phyloP scores from a whole-genome alignment of 2,329 filamentous ascomycete genomes.

The Myriosclerotinia scirpicola region DNA sequence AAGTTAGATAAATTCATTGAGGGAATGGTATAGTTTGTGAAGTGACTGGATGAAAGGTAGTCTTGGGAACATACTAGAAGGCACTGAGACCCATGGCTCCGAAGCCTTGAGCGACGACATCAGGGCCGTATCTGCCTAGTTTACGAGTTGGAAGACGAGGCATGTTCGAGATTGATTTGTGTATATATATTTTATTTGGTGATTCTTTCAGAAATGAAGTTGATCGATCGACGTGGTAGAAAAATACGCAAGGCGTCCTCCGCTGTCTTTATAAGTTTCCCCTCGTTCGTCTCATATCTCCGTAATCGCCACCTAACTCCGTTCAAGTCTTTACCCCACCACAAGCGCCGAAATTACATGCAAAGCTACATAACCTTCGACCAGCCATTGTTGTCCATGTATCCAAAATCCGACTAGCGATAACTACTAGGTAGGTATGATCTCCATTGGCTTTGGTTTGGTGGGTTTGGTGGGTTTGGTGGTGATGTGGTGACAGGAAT shows the following conservation, averaged over 20 bases:
- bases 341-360: neutral
- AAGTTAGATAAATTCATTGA: slow-evolving; percentile 17
- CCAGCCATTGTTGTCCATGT: slow-evolving; percentile 8
- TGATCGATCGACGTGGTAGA: neutral
- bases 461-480: slow-evolving; percentile 9
- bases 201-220: neutral
- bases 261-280: slow-evolving; percentile 7
- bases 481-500: slow-evolving; percentile 16
- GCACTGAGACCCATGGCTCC: slow-evolving; percentile 33
- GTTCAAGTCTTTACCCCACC: slow-evolving; percentile 1
- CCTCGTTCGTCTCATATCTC: slow-evolving; percentile 9
- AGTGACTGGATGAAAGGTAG: too few species aligned
- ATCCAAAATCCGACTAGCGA: neutral
- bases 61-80: slow-evolving; percentile 16
- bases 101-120: slow-evolving; percentile 35
- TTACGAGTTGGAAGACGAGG: slow-evolving; percentile 34
- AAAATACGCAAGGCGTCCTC: neutral
- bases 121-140: slow-evolving; percentile 35
- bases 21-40: neutral
- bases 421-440: neutral
- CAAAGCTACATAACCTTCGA: neutral
- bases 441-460: neutral
- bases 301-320: neutral
- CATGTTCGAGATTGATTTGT: slow-evolving; percentile 6
- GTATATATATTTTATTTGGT: neutral